Conservation (phyloP, 2,329 filamentous ascomycete genomes). For the Aspergillus clavatus region DNA sequence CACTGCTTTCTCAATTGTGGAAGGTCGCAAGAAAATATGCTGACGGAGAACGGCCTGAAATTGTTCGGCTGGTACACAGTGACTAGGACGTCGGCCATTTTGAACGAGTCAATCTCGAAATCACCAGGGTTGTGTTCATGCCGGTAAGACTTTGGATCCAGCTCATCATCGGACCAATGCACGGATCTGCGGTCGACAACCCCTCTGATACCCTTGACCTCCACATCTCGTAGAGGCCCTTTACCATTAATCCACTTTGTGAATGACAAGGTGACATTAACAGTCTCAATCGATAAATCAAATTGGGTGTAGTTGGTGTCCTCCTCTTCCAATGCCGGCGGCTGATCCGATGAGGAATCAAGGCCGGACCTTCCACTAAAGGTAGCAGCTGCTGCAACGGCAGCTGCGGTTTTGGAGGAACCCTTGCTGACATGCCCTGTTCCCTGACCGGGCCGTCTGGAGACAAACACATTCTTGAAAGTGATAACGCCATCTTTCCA, state of each 20-base stretch:
- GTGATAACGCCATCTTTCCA: slow-evolving; percentile 95
- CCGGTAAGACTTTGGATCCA: slow-evolving; percentile 81
- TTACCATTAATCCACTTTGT: slow-evolving; percentile 99
- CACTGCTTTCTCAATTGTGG: slow-evolving; percentile 91
- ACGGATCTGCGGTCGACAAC: slow-evolving; percentile 88
- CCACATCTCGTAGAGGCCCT: slow-evolving; percentile 83
- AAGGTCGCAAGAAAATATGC: slow-evolving; percentile 92
- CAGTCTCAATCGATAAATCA: slow-evolving; percentile 87
- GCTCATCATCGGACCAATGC: slow-evolving; percentile 60
- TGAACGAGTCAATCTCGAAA: slow-evolving; percentile 96
- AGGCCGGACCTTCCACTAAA: slow-evolving; percentile 42
- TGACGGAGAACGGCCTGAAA: slow-evolving; percentile 92
- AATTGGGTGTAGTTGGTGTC: slow-evolving; percentile 98
- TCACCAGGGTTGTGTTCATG: slow-evolving; percentile 86
- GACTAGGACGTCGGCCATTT: slow-evolving; percentile 85
- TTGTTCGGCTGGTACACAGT: slow-evolving; percentile 85
- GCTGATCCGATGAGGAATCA: slow-evolving; percentile 28
- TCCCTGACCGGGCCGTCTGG: slow-evolving; percentile 76
- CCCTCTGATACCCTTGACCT: slow-evolving; percentile 87
- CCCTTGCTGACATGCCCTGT: slow-evolving; percentile 86
- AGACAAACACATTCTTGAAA: slow-evolving; percentile 95
- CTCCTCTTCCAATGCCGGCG: slow-evolving; percentile 53
- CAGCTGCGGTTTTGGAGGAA: slow-evolving; percentile 76
- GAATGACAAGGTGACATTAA: slow-evolving; percentile 95
- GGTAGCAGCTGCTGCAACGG: slow-evolving; percentile 71